These are phyloP conservation scores for Fistulina hepatica DNA, from an alignment of 1,284 basidiomycete species.

Conservation along the genomic window DNA sequence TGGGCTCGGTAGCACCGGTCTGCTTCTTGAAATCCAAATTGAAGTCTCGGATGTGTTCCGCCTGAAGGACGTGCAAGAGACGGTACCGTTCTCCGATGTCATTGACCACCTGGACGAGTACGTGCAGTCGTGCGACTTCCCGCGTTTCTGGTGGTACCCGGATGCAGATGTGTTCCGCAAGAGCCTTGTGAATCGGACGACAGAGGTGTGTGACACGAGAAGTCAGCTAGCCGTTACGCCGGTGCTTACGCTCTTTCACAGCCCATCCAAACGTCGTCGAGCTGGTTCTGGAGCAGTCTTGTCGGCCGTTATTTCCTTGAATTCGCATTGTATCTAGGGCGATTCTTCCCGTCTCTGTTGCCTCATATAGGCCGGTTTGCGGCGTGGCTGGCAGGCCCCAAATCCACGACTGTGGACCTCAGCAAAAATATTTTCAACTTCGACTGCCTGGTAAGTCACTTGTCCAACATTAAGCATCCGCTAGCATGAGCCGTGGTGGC, in stretches of 20 bases:
- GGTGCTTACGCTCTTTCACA: slow-evolving; percentile 14
- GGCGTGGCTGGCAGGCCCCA: slow-evolving; percentile 47
- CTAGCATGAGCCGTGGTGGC: slow-evolving; percentile 17
- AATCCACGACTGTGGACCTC: slow-evolving; percentile 53
- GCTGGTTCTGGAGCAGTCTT: slow-evolving; percentile 60
- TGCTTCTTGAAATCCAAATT: slow-evolving; percentile 75
- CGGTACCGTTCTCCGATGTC: slow-evolving; percentile 57
- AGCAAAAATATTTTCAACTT: slow-evolving; percentile 76
- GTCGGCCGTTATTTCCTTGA: slow-evolving; percentile 72
- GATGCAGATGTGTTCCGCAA: slow-evolving; percentile 67
- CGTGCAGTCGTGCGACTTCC: slow-evolving; percentile 67
- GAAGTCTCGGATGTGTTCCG: slow-evolving; percentile 78
- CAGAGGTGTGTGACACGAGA: slow-evolving; percentile 71
- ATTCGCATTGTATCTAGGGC: slow-evolving; percentile 64
- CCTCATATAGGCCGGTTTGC: slow-evolving; percentile 28
- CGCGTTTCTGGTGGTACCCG: slow-evolving; percentile 94
- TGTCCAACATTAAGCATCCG: slow-evolving; percentile 5
- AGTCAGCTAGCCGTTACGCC: too few species aligned
- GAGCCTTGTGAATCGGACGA: slow-evolving; percentile 65
- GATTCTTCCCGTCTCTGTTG: slow-evolving; percentile 22
- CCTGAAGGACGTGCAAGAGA: slow-evolving; percentile 68
- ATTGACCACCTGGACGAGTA: slow-evolving; percentile 45
- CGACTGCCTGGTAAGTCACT: slow-evolving; percentile 56
- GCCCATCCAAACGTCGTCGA: slow-evolving; percentile 36
- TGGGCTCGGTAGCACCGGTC: slow-evolving; percentile 86